A percentile compares a stretch with the other conserved stretches of the same genome.
These are phyloP conservation scores for Fonsecaea pedrosoi DNA, from an alignment of 2,329 filamentous ascomycete species.

Conservation along the genomic window DNA sequence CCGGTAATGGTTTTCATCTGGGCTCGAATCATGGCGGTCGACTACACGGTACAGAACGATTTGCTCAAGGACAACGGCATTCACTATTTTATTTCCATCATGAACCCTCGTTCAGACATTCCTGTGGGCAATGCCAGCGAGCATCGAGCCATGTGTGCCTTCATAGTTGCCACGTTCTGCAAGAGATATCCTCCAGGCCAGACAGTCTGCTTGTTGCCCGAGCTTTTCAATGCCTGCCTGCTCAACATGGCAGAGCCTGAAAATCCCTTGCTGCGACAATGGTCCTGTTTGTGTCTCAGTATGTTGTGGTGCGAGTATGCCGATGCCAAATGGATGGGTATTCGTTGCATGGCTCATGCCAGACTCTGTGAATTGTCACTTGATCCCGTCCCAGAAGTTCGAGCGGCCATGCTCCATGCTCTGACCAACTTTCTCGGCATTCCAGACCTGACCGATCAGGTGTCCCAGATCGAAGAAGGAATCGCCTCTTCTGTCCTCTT, in stretches of 20 bases:
- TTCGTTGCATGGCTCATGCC: conserved; percentile 81
- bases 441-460: conserved; percentile 87
- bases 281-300: conserved; percentile 93
- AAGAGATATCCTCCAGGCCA: conserved; percentile 92
- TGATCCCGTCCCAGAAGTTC: conserved; percentile 88
- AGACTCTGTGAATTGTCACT: conserved; percentile 80
- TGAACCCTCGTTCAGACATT: conserved; percentile 82
- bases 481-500: conserved; percentile 87
- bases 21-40: conserved; percentile 93
- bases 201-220: conserved; percentile 85
- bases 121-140: conserved; percentile 88
- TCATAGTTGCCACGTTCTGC: conserved; percentile 96
- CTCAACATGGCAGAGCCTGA: conserved; percentile 82
- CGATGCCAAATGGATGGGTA: conserved; percentile 95
- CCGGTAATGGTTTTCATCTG: conserved; percentile 99
- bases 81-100: conserved; percentile 92
- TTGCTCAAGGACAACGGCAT: conserved; percentile 96
- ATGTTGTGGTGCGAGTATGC: conserved; percentile 91
- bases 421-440: conserved; percentile 94
- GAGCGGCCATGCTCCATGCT: conserved; percentile 90
- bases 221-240: conserved; percentile 76
- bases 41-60: conserved; percentile 90
- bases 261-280: conserved; percentile 88
- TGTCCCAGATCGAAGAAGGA: conserved; percentile 87
- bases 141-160: conserved; percentile 98